phyloP scores from a whole-genome alignment of 345 rosid genomes.

The Eutrema japonicum region DNA sequence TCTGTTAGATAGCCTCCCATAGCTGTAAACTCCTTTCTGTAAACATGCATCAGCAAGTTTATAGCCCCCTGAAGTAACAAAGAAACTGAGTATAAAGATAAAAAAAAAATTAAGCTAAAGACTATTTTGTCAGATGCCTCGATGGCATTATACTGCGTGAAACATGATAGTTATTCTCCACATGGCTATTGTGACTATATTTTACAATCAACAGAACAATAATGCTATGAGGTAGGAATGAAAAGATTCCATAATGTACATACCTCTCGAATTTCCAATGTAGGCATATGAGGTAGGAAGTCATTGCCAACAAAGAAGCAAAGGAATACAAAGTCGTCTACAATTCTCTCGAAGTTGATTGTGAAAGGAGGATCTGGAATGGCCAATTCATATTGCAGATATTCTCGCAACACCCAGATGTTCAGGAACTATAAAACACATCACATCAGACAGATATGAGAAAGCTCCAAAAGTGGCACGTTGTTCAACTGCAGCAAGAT shows the following conservation, averaged over 20 bases:
- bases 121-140: background rate
- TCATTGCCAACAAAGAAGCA: slow-evolving; percentile 99
- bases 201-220: slow-evolving; percentile 12
- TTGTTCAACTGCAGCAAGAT: slow-evolving; percentile 16
- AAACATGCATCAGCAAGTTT: slow-evolving; percentile 86
- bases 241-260: slow-evolving; percentile 22
- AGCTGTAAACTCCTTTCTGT: slow-evolving; percentile 81
- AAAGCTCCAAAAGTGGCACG: slow-evolving; percentile 10
- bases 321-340: slow-evolving; percentile 95
- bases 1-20: slow-evolving; percentile 99
- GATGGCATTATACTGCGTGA: background rate
- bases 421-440: slow-evolving; percentile 71
- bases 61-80: slow-evolving; percentile 83
- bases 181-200: slow-evolving; percentile 8
- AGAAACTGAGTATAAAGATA: slow-evolving; percentile 22
- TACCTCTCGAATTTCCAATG: slow-evolving; percentile 98
- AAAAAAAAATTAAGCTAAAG: background rate
- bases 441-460: slow-evolving; percentile 18
- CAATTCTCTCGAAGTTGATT: slow-evolving; percentile 82
- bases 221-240: slow-evolving; percentile 10
- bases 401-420: slow-evolving; percentile 93
- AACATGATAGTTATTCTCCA: slow-evolving; percentile 8
- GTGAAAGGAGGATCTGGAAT: slow-evolving; percentile 81
- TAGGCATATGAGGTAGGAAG: slow-evolving; percentile 99
- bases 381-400: slow-evolving; percentile 84